Evolutionary conservation across 306 rosid genomes (phyloP), one percentile per base, ranked within the genome.

Genomic region (Lathyrus aphaca): DNA sequence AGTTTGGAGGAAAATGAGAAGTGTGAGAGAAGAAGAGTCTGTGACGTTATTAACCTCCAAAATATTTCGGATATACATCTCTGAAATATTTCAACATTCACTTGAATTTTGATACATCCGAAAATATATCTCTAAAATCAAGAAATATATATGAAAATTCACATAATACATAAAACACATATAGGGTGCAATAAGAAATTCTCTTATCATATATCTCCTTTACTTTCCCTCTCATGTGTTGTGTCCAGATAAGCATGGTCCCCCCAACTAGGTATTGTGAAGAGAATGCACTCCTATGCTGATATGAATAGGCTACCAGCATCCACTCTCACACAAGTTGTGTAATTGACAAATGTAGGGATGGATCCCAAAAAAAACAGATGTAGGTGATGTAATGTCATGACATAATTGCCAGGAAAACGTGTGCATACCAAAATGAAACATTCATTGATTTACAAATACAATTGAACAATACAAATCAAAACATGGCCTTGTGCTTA

Each of bases 401-500:
- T 6, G 39, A 35, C 0, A 35, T 19, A 17, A 17, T 48, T 17
- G 55, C 23, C 4, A 49, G 23, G 55, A 49, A 23, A 23, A 49
- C 10, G 19, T 3, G 55, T 16, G 55, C 18, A 44, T 44, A 44
- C 10, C 25, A 16, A 16, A 49, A 49, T 49, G 23, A 46, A 46
- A 46, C 15, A 15, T 15, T 15, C 19, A 46, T 46, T 15, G 9
- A 46, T 15, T 46, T 6, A 10, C 39, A 35, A 35, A 35, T 35
- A 35, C 39, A 8, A 17, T 49, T 6, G 13, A 49, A 49, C 49
- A 15, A 15, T 21, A 49, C 6, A 49, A 16, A 49, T 55, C 62
- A 55, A 55, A 55, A 6, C 48, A 78, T 37, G 62, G 35, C 55
- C 73, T 77, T 62, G 1, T 23, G 51, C 55, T 65, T 66, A 66